These are phyloP conservation scores for Camellia japonica DNA, from an alignment of 148 eudicot genomes.

Conservation along the genomic window DNA sequence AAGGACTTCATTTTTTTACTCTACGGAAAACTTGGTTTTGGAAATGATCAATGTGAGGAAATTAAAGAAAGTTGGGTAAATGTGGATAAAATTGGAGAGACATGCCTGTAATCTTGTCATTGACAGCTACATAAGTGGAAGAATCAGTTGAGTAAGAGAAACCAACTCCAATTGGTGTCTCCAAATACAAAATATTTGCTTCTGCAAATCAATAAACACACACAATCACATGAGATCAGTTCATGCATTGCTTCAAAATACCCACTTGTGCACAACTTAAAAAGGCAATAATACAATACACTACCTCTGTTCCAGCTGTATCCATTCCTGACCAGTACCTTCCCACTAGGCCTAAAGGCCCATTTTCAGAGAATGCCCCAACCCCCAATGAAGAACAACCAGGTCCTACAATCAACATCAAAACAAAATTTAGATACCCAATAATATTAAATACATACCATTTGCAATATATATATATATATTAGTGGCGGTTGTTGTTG, in stretches of 20 bases:
- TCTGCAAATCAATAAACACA: conserved; percentile 16
- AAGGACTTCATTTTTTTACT: not conserved
- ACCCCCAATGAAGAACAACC: conserved; percentile 34
- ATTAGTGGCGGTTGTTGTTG: too few relatives aligned
- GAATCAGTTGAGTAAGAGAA: conserved; percentile 25
- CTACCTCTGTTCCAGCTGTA: conserved; percentile 33
- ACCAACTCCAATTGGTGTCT: conserved; percentile 33
- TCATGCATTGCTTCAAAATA: not conserved
- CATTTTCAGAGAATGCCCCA: conserved; percentile 32
- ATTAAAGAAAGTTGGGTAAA: not conserved
- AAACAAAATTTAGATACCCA: not conserved
- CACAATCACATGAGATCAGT: not conserved
- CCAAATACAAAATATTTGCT: conserved; percentile 30
- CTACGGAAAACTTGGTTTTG: not conserved
- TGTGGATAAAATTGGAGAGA: not conserved
- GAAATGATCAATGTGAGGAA: not conserved
- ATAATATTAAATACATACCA: too few relatives aligned
- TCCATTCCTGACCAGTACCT: conserved; percentile 18
- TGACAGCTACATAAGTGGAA: conserved; percentile 20
- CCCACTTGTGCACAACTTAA: not conserved
- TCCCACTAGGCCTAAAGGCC: conserved; percentile 34
- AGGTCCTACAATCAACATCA: conserved; percentile 21
- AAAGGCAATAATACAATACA: not conserved
- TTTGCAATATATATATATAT: too few relatives aligned
- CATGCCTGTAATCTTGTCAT: conserved; percentile 30